Base-by-base conservation (phyloP, 169 alveolate genomes). In the Plasmodium ovale region DNA sequence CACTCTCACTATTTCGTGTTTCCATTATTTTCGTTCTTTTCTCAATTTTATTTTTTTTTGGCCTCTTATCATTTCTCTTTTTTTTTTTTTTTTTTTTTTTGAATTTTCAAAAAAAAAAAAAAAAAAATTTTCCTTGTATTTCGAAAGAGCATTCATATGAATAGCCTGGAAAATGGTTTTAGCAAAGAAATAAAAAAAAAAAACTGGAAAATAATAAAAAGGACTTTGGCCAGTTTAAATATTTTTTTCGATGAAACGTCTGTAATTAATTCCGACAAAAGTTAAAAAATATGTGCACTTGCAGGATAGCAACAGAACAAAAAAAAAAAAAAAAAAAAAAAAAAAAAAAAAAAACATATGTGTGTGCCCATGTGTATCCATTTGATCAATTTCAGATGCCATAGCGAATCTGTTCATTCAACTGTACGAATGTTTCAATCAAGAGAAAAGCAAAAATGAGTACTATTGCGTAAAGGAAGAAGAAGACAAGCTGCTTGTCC, bases 131-230 rank as follows among this genome's bases (percentile, higher is more conserved):
- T 53, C 39, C 49, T 14, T 47, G 0, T 56, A 16, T 47, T 72
- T 49, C 27, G 33, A 54, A 39, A 85, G 91, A 67, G 87, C 49
- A 69, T 85, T 49, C 33, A 68, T 27, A 85, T 85, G 91, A 85
- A 67, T 27, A 68, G 87, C 21, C 47, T 85, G 27, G 91, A 85
- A 56, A 85, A 85, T 69, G 91, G 91, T 25, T 69, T 54, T 69
- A 72, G 91, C 56, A 85, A 85, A 54, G 91, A 85, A 10, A 85
- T 85, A 68, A 85, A 85, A 85, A 85, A 37, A 85, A 85, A 85
- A 67, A 85, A 85, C 25, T 85, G 91, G 91, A 25, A 64, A 51
- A 42, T 85, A 53, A 54, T 85, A 85, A 85, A 85, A 69, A 54
- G 31, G 31, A 25, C 25, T 12, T 68, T 85, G 69, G 42, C 72